Evolutionary conservation across 768 basidiomycete genomes (phyloP).

Genomic region (Dacryopinax primogenitus): DNA sequence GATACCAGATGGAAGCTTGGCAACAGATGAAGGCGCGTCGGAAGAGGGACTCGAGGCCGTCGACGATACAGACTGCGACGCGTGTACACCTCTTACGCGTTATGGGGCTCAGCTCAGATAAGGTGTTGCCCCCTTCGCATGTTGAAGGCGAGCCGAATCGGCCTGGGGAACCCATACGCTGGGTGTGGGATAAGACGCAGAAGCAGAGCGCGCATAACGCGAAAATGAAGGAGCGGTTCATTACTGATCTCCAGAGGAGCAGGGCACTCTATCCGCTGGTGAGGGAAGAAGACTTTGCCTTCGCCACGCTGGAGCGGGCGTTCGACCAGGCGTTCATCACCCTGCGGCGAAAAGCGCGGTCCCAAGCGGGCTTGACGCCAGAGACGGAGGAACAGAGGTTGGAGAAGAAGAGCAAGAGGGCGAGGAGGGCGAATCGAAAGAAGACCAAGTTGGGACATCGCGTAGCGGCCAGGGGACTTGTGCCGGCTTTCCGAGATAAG

Average conservation of each 20-base stretch:
- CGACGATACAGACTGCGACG: not conserved
- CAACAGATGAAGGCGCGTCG: not conserved
- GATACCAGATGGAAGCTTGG: not conserved
- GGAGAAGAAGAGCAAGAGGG: not conserved
- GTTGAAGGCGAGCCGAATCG: not conserved
- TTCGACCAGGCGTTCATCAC: slow-evolving; percentile 3
- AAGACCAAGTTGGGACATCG: not conserved
- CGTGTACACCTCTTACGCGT: not conserved
- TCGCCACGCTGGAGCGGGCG: not conserved
- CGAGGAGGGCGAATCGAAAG: not conserved
- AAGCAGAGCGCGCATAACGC: not conserved
- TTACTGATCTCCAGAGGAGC: not conserved
- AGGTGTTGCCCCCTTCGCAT: not conserved
- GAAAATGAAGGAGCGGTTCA: not conserved
- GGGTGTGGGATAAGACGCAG: slow-evolving; percentile 5
- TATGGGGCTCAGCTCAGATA: not conserved
- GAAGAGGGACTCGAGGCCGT: not conserved
- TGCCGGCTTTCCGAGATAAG: not conserved
- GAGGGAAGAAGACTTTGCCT: not conserved
- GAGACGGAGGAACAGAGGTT: slow-evolving; percentile 8
- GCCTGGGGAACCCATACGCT: not conserved
- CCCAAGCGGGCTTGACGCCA: not conserved
- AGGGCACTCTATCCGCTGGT: not conserved
- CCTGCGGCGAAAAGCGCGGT: not conserved
- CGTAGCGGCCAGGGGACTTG: not conserved